phyloP scores from a whole-genome alignment of 306 rosid genomes.

The Fragaria vesca region DNA sequence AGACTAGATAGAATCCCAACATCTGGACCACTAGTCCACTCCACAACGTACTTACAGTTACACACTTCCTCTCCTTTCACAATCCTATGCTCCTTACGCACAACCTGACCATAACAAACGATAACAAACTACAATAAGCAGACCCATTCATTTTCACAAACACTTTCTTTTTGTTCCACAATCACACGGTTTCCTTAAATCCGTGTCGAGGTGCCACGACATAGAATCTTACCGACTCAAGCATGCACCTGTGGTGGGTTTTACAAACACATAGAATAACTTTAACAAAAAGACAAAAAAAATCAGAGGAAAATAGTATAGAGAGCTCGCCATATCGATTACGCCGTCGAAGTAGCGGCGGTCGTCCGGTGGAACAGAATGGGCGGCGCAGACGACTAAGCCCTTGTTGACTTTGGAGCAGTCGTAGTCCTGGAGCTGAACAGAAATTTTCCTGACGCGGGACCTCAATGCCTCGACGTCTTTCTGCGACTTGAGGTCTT shows the following conservation, averaged over 20 bases:
- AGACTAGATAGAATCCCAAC: conserved; percentile 26
- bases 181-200: no score
- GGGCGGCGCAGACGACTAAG: conserved; percentile 39
- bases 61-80: conserved; percentile 50
- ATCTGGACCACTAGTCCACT: conserved; percentile 69
- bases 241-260: no score
- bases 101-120: conserved; percentile 39
- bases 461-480: conserved; percentile 24
- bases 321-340: conserved; percentile 28
- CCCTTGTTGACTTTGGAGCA: conserved; percentile 26
- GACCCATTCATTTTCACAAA: not conserved
- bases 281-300: not conserved
- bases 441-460: conserved; percentile 37
- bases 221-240: no score
- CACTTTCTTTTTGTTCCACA: no score
- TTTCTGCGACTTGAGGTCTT: conserved; percentile 11
- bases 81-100: conserved; percentile 37
- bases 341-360: conserved; percentile 46
- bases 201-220: no score
- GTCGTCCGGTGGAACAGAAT: conserved; percentile 20
- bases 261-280: not conserved
- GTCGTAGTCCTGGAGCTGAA: conserved; percentile 43
- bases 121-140: not conserved
- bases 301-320: not conserved
- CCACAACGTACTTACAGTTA: conserved; percentile 46